Evolutionary conservation across 305 asterid genomes (phyloP).

Genomic region (Fraxinus xanthoxyloides): DNA sequence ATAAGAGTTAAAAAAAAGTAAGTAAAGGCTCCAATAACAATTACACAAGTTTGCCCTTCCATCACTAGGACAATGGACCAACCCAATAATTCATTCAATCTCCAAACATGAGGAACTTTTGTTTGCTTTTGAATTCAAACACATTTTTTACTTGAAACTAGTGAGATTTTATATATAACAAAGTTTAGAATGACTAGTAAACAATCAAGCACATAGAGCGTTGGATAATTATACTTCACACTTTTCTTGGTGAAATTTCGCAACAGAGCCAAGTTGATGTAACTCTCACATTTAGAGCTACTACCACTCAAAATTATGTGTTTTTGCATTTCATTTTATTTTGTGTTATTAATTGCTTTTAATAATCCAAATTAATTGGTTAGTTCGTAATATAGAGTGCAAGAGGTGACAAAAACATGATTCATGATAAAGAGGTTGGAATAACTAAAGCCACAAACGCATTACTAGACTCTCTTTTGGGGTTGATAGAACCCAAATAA

Average conservation of each 20-base stretch:
- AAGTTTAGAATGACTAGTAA: neutral
- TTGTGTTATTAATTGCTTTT: neutral
- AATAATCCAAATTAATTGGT: neutral
- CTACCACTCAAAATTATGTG: neutral
- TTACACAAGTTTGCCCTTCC: slow-evolving; percentile 2
- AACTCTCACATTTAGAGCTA: neutral
- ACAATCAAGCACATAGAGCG: neutral
- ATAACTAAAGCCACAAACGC: neutral
- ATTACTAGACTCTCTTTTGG: neutral
- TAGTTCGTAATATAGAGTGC: neutral
- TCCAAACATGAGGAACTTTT: neutral
- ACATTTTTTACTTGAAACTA: neutral
- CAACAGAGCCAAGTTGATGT: neutral
- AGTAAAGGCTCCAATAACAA: slow-evolving; percentile 8
- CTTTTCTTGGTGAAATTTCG: neutral
- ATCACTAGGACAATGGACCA: neutral
- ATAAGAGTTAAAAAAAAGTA: slow-evolving; percentile 18
- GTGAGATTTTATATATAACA: neutral
- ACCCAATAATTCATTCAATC: slow-evolving; percentile 9
- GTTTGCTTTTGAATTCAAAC: neutral
- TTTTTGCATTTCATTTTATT: neutral
- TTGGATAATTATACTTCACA: neutral
- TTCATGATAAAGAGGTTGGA: neutral
- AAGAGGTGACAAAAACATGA: neutral
- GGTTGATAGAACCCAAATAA: neutral